phyloP scores from a whole-genome alignment of 2,329 filamentous ascomycete species.

The Ophiobolus disseminans region DNA sequence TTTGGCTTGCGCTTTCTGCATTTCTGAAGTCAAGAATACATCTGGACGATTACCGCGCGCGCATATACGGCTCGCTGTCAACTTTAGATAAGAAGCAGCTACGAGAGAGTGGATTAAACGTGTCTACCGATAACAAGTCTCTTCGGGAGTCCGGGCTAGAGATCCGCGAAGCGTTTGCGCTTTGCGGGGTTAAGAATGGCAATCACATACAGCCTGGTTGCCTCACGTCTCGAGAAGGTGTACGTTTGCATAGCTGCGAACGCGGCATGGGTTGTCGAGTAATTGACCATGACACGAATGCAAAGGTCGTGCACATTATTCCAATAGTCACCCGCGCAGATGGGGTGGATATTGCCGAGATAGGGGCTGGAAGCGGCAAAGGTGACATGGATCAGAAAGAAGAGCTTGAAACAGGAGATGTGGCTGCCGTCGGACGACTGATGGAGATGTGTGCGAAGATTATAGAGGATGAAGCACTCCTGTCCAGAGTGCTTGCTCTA shows the following conservation, averaged over 20 bases:
- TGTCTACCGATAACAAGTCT: slow-evolving; percentile 28
- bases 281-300: slow-evolving; percentile 53
- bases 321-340: slow-evolving; percentile 75
- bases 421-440: slow-evolving; percentile 59
- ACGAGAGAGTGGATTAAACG: slow-evolving; percentile 49
- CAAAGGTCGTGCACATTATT: slow-evolving; percentile 73
- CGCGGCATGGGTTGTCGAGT: slow-evolving; percentile 68
- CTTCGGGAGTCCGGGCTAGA: slow-evolving; percentile 46
- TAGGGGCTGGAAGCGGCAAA: slow-evolving; percentile 79
- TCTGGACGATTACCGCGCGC: slow-evolving; percentile 79
- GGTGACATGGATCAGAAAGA: slow-evolving; percentile 74
- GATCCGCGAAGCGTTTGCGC: slow-evolving; percentile 66
- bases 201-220: slow-evolving; percentile 75
- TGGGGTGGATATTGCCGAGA: slow-evolving; percentile 72
- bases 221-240: slow-evolving; percentile 68
- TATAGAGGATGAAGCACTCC: slow-evolving; percentile 45
- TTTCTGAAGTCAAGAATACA: slow-evolving; percentile 76
- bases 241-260: slow-evolving; percentile 86
- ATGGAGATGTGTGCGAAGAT: slow-evolving; percentile 57
- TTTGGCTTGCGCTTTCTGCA: slow-evolving; percentile 82
- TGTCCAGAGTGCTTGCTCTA: slow-evolving; percentile 45
- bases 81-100: slow-evolving; percentile 36
- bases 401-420: slow-evolving; percentile 67
- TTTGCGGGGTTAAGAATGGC: slow-evolving; percentile 77
- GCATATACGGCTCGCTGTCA: slow-evolving; percentile 70